Evolutionary conservation across 2,329 filamentous ascomycete genomes (phyloP).

Genomic region (Colletotrichum musicola): DNA sequence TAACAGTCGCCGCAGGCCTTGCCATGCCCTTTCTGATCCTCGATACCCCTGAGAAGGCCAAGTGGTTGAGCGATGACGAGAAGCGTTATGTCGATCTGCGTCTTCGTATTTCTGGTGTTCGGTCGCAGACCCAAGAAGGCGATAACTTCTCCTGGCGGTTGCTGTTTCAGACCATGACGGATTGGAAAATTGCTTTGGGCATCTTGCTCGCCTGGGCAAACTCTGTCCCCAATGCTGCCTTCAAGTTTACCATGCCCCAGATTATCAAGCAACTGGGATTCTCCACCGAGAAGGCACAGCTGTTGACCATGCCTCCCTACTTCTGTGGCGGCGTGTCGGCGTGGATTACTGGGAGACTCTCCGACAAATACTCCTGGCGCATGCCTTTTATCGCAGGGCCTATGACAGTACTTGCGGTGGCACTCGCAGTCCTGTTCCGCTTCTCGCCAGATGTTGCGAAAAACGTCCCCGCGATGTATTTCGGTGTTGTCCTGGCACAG

Average conservation of each 20-base stretch:
- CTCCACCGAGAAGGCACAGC: slow-evolving; percentile 45
- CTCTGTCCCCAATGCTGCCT: slow-evolving; percentile 49
- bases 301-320: slow-evolving; percentile 52
- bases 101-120: not conserved
- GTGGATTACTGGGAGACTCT: slow-evolving; percentile 45
- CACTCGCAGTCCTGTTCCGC: slow-evolving; percentile 49
- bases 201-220: slow-evolving; percentile 56
- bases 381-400: slow-evolving; percentile 54
- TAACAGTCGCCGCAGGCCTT: slow-evolving; percentile 55
- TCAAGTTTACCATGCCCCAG: slow-evolving; percentile 48
- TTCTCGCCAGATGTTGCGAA: slow-evolving; percentile 50
- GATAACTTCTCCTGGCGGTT: slow-evolving; percentile 47
- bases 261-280: slow-evolving; percentile 57
- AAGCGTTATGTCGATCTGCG: slow-evolving; percentile 45
- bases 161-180: slow-evolving; percentile 50
- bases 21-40: slow-evolving; percentile 49
- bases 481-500: slow-evolving; percentile 2
- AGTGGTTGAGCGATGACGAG: slow-evolving; percentile 54
- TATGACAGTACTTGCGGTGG: slow-evolving; percentile 46
- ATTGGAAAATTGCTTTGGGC: slow-evolving; percentile 58
- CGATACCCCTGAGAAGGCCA: slow-evolving; percentile 47
- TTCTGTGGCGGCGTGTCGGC: slow-evolving; percentile 47
- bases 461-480: slow-evolving; percentile 48
- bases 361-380: slow-evolving; percentile 52
- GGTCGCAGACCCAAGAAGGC: slow-evolving; percentile 30